Base-by-base conservation (phyloP, 192 early-diverging fungal species). In the Mycoemilia scoparia region DNA sequence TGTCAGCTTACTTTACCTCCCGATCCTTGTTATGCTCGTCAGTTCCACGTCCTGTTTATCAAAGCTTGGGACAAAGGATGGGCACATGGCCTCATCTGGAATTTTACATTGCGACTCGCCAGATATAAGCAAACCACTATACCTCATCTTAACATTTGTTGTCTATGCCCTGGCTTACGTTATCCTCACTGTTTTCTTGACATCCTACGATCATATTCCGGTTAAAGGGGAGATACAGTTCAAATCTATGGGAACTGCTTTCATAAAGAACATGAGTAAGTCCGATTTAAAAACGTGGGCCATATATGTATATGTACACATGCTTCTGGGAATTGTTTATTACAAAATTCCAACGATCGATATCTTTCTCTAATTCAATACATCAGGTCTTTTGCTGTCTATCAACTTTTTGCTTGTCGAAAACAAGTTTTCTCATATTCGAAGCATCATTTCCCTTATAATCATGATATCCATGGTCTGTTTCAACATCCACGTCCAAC, bases 201-300 rank as follows among this genome's bases (percentile, higher is more conserved):
- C 79, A 2, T 75, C 74, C 0, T 72, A 75, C 36, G 79, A 82
- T 29, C 65, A 74, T 5, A 67, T 70, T 14, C 79, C 79, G 1
- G 51, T 53, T 5, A 52, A 70, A 11, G 73, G 71, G 31, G 79
- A 82, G 53, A 79, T 78, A 25, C 69, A 71, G 33, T 82, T 73
- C 52, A 68, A 64, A 32, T 70, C 76, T n/a, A 70, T 71, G 30
- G 65, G 69, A 22, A 65, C 77, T n/a, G 79, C 74, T 3, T 73
- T 79, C 23, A 64, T 75, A 35, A 81, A 81, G 41, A 78, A 81
- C 43, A 64, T 74, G 46, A 66, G 69, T 57, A 70, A n/a, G n/a
- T n/a, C n/a, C n/a, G n/a, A n/a, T n/a, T n/a, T n/a, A n/a, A n/a
- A 34, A 44, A 15, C 0, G n/a, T n/a, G n/a, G n/a, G n/a, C n/a